Base-by-base conservation (phyloP, 1,284 basidiomycete genomes). In the Rhizoctonia solani region DNA sequence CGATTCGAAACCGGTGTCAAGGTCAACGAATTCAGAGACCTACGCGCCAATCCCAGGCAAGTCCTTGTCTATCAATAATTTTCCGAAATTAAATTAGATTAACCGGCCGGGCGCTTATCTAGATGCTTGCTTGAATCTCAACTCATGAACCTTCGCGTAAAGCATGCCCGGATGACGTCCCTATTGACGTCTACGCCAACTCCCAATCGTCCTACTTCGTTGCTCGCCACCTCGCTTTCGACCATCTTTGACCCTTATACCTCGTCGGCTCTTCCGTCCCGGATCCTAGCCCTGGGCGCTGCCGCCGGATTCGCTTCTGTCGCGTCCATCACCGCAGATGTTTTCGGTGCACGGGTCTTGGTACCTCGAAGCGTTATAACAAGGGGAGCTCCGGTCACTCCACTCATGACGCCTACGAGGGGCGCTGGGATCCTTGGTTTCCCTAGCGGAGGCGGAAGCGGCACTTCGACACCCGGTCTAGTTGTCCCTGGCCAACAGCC, bases 1-100 rank as follows among this genome's bases (percentile, higher is more conserved):
- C 85, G 91, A 25, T 92, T 92, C 76, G 90, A 92, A 75, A 90
- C 86, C 0, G 91, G 91, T 6, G 82, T 91, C 74, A 90, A 91
- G 74, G 90, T 91, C 53, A 87, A 85, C 72, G 90, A 93, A 75
- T 92, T 92, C 77, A 84, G 89, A 29, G 91, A 93, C 75, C 82
- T 92, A 30, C 86, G 91, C 41, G 88, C 89, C 13, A 93, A 93
- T 77, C 90, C 91, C 0, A 84, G 90, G 23, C 67, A 46, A 19
- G 61, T 47, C 19, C 3, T 6, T 19, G 3, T 47, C 49, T 47
- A 50, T 52, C 30, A 6, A 29, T 16, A 49, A 30, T 67, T 67
- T 34, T 30, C 27, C 16, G 39, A 39, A 47, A 59, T 30, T n/a
- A 39, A 42, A 14, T 42, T 53, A 13, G 29, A 16, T 6, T 14